Evolutionary conservation across 2,329 filamentous ascomycete genomes (phyloP), one percentile per base, ranked within the genome.

Genomic region (Xylariales sp.): DNA sequence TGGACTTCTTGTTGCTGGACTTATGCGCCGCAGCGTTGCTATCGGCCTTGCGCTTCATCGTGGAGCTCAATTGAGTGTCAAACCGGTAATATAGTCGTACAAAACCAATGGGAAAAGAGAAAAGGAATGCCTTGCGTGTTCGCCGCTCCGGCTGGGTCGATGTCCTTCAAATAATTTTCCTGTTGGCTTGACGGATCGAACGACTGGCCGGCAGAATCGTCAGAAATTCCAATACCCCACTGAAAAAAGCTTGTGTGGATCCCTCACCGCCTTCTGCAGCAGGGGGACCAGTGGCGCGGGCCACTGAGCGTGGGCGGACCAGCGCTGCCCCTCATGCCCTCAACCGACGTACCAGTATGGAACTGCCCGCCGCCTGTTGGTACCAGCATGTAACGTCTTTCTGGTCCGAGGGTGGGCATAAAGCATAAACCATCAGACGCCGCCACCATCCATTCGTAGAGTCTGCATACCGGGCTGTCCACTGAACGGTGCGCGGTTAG

Each of bases 11-110:
- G 56, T 70, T 74, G 45, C 54, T 53, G 45, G 60, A 61, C 48
- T 60, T 68, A 41, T 64, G 67, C 53, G 60, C 61, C 44, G 56
- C 61, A 37, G 57, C 55, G 46, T 67, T 63, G 43, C 61, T 56
- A 32, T 71, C 33, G 23, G 76, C 75, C 59, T 81, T 81, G 64
- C 77, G 73, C 64, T 81, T 81, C 73, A 78, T 78, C 5, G 47
- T 65, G 50, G 29, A n/a, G 33, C 17, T 30, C 40, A 55, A 53
- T 56, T 52, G 53, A 37, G 13, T 16, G 13, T 4, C 16, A n/a
- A n/a, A n/a, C n/a, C n/a, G n/a, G n/a, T n/a, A n/a, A n/a, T n/a
- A n/a, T n/a, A n/a, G n/a, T n/a, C n/a, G n/a, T n/a, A n/a, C n/a
- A n/a, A n/a, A n/a, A n/a, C 10, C 19, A 15, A 33, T 15, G 8